These are phyloP conservation scores for Triangularia setosa DNA, from an alignment of 2,329 filamentous ascomycete species.

Conservation along the genomic window DNA sequence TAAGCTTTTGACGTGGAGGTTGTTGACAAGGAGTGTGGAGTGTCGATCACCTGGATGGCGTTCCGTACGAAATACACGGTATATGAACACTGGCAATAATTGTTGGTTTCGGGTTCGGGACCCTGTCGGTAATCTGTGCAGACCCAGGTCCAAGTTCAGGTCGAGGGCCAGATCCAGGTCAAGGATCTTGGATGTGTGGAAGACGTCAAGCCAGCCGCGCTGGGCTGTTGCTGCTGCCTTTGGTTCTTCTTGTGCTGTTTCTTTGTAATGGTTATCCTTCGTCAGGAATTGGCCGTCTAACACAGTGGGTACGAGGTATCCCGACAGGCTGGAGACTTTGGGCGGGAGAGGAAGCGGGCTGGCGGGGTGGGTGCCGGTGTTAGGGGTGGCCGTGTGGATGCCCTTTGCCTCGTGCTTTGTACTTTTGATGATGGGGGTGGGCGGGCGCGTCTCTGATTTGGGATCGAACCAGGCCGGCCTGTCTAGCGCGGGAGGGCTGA, in stretches of 20 bases:
- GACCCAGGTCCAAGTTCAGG: background rate
- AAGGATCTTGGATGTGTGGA: conserved; percentile 7
- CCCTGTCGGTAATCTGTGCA: conserved; percentile 14
- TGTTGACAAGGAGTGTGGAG: conserved; percentile 36
- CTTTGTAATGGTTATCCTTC: background rate
- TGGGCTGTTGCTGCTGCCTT: background rate
- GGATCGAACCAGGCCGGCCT: conserved; percentile 18
- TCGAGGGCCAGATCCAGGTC: conserved; percentile 1
- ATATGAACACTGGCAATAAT: conserved; percentile 13
- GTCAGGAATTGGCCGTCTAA: background rate
- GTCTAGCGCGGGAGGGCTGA: conserved; percentile 29
- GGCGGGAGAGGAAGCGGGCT: conserved; percentile 5
- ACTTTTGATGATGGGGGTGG: conserved; percentile 11
- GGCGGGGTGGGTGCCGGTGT: conserved; percentile 5
- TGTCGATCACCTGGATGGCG: conserved; percentile 38
- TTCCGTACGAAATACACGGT: conserved; percentile 19
- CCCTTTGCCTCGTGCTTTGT: conserved; percentile 19
- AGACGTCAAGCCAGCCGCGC: background rate
- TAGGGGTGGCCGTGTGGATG: conserved; percentile 3
- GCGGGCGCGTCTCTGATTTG: conserved; percentile 10
- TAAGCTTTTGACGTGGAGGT: conserved; percentile 1
- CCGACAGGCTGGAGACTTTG: conserved; percentile 6
- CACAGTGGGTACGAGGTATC: background rate
- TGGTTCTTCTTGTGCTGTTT: background rate
- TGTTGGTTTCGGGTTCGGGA: conserved; percentile 16